These are phyloP conservation scores for Albizia julibrissin DNA, from an alignment of 306 rosid species.

Conservation along the genomic window DNA sequence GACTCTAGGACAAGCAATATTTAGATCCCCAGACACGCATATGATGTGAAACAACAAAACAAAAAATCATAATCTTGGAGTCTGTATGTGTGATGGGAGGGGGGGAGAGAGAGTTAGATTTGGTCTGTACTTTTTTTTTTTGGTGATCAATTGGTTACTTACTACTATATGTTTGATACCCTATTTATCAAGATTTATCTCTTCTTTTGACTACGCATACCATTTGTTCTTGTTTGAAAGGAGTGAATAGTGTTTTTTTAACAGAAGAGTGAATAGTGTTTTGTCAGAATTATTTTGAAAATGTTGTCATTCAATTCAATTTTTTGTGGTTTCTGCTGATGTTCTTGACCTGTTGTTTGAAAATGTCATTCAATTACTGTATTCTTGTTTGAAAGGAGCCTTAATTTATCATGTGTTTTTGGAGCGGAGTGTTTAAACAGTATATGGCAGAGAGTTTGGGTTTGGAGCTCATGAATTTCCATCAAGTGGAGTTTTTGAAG, in stretches of 20 bases:
- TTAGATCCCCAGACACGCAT: background rate
- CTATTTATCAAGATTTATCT: background rate
- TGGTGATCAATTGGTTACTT: background rate
- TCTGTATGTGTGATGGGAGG: background rate
- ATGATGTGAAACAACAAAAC: background rate
- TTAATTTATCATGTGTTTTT: background rate
- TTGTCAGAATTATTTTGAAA: background rate
- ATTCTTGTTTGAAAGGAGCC: constrained; percentile 11
- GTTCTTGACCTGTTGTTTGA: background rate
- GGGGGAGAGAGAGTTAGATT: background rate
- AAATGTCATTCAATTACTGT: constrained; percentile 3
- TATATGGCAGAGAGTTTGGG: constrained; percentile 92
- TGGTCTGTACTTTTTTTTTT: background rate
- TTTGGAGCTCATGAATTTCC: constrained; percentile 95
- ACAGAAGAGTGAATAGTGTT: background rate
- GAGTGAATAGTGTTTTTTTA: background rate
- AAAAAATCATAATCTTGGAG: constrained; percentile 6
- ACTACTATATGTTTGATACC: constrained; percentile 3
- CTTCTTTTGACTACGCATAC: constrained; percentile 12
- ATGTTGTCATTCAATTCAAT: background rate
- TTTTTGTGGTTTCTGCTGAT: background rate
- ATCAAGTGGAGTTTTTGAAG: constrained; percentile 96
- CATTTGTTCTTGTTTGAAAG: background rate
- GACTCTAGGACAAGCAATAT: background rate
- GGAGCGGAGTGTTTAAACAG: constrained; percentile 40